Percentiles rank a stretch among this genome's conserved stretches.
Conservation (phyloP, 1,284 basidiomycete genomes). For the Ganoderma meredithae region DNA sequence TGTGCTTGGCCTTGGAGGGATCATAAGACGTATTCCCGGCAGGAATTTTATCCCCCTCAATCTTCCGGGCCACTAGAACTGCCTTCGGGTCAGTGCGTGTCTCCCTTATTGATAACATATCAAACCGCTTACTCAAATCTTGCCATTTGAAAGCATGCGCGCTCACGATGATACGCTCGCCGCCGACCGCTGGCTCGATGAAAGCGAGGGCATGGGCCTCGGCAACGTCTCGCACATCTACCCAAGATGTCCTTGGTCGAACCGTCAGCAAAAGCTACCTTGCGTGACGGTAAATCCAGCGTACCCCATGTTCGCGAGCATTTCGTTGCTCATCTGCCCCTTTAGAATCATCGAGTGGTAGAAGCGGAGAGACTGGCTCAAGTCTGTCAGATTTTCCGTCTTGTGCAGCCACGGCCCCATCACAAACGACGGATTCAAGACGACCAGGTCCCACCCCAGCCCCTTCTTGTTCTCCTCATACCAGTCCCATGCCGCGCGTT, state of each 20-base stretch:
- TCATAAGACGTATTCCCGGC: slow-evolving; percentile 31
- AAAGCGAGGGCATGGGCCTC: slow-evolving; percentile 63
- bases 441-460: slow-evolving; percentile 34
- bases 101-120: background rate
- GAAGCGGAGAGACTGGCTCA: slow-evolving; percentile 28
- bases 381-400: slow-evolving; percentile 21
- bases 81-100: background rate
- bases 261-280: background rate
- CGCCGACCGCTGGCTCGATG: slow-evolving; percentile 58
- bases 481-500: slow-evolving; percentile 60
- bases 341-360: slow-evolving; percentile 24
- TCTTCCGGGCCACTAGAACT: slow-evolving; percentile 8
- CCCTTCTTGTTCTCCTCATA: slow-evolving; percentile 55
- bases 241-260: slow-evolving; percentile 43
- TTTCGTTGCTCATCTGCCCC: slow-evolving; percentile 8
- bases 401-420: slow-evolving; percentile 25
- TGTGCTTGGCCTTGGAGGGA: slow-evolving; percentile 40
- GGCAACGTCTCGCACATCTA: slow-evolving; percentile 70
- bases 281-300: background rate
- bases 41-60: slow-evolving; percentile 29
- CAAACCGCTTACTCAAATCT: slow-evolving; percentile 34
- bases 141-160: slow-evolving; percentile 45
- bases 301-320: slow-evolving; percentile 9
- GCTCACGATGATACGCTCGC: slow-evolving; percentile 62
- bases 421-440: slow-evolving; percentile 19